Conservation (phyloP, 768 basidiomycete species). For the Mycena floridula region DNA sequence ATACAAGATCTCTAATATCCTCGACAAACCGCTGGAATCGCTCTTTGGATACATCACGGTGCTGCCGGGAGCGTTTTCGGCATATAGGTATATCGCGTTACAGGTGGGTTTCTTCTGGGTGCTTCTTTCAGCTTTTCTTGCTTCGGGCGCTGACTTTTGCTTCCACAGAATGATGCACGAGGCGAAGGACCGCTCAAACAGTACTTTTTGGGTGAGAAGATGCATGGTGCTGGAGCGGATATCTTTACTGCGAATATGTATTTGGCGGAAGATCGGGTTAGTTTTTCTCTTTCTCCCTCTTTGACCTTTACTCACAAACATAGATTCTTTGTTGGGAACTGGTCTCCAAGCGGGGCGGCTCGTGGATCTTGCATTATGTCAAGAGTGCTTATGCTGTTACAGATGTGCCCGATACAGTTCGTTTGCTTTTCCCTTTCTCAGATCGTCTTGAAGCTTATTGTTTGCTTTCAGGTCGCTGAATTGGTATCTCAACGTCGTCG, state of each 20-base stretch:
- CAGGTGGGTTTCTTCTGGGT: too few relatives aligned
- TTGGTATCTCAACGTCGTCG: slow-evolving; percentile 91
- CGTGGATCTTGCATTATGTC: slow-evolving; percentile 95
- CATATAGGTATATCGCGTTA: slow-evolving; percentile 85
- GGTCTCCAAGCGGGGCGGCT: slow-evolving; percentile 85
- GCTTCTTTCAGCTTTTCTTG: too few relatives aligned
- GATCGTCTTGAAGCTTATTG: neutral
- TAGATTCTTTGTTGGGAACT: slow-evolving; percentile 96
- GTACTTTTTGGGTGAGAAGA: slow-evolving; percentile 96
- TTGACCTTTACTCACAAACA: slow-evolving; percentile 15
- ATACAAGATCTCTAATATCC: slow-evolving; percentile 91
- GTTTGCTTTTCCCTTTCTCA: slow-evolving; percentile 8
- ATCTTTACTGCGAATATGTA: slow-evolving; percentile 98
- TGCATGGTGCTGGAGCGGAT: slow-evolving; percentile 83
- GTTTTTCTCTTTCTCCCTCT: slow-evolving; percentile 12
- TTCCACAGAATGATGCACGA: slow-evolving; percentile 72
- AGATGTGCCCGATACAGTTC: slow-evolving; percentile 86
- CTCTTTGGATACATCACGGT: slow-evolving; percentile 95
- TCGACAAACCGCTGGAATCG: slow-evolving; percentile 87
- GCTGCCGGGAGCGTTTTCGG: slow-evolving; percentile 87
- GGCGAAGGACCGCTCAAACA: slow-evolving; percentile 91
- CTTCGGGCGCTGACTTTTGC: too few relatives aligned
- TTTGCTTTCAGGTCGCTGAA: slow-evolving; percentile 63
- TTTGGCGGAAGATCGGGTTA: slow-evolving; percentile 79
- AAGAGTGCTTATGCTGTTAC: slow-evolving; percentile 91